Evolutionary conservation across 371 early-diverging fungal species (phyloP).

Genomic region (Mucor velutinosus): DNA sequence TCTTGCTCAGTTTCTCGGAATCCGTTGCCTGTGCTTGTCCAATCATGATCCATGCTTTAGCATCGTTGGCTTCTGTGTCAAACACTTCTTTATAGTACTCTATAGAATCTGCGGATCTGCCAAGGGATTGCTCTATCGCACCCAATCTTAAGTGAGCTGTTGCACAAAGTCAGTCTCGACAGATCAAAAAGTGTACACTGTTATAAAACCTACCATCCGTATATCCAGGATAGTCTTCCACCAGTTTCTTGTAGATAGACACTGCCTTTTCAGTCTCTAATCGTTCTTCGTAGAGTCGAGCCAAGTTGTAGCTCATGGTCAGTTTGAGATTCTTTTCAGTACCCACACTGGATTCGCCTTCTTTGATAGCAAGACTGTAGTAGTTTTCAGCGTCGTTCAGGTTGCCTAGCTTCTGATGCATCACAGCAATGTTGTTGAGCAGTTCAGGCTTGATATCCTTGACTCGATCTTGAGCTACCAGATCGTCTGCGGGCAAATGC

Average conservation of each 20-base stretch:
- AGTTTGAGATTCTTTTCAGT: conserved; percentile 31
- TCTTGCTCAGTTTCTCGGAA: conserved; percentile 65
- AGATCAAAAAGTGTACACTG: no score
- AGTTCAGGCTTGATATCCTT: conserved; percentile 66
- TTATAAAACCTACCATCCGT: conserved; percentile 48
- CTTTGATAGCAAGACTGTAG: conserved; percentile 44
- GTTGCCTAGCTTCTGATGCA: conserved; percentile 62
- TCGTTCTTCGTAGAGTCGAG: conserved; percentile 73
- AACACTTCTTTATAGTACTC: conserved; percentile 67
- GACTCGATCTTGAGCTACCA: conserved; percentile 24
- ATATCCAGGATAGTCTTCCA: conserved; percentile 73
- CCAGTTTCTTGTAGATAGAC: conserved; percentile 64
- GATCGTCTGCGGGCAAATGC: conserved; percentile 18
- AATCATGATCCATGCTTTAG: conserved; percentile 72
- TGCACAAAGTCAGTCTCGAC: no score
- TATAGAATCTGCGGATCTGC: conserved; percentile 61
- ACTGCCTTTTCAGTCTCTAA: conserved; percentile 66
- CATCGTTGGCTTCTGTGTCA: conserved; percentile 64
- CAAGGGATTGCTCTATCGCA: conserved; percentile 56
- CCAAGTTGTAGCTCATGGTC: conserved; percentile 84
- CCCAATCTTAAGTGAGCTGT: conserved; percentile 81
- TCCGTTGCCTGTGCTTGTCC: conserved; percentile 65
- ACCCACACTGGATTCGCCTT: conserved; percentile 23
- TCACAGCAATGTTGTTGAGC: conserved; percentile 80
- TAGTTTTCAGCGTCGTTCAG: conserved; percentile 34